These are phyloP conservation scores for Trichoderma asperellum DNA, from an alignment of 2,329 filamentous ascomycete species.

Conservation along the genomic window DNA sequence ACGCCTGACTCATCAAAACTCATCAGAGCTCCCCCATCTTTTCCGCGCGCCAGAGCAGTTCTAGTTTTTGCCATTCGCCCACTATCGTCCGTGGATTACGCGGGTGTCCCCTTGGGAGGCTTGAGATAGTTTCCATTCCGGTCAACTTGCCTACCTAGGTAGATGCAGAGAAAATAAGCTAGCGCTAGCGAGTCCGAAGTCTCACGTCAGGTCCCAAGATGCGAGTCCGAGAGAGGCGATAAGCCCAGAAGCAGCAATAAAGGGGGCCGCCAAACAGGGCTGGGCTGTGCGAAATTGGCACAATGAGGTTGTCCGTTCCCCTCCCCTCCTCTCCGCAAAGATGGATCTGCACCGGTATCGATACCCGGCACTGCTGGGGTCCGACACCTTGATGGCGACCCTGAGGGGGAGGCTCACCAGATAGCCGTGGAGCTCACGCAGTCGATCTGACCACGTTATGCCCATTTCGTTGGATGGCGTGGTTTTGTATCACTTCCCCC, in stretches of 20 bases:
- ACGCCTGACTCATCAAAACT: neutral
- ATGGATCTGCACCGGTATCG: slow-evolving; percentile 4
- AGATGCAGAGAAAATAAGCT: neutral
- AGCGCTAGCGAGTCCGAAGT: neutral
- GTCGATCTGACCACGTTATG: neutral
- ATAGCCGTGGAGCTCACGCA: neutral
- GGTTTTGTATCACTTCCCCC: neutral
- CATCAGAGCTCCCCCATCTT: neutral
- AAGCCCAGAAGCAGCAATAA: neutral
- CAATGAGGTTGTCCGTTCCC: no score
- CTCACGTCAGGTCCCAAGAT: slow-evolving; percentile 15
- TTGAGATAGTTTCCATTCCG: neutral
- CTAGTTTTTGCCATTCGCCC: neutral
- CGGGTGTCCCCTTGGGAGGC: neutral
- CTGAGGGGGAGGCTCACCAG: slow-evolving; percentile 11
- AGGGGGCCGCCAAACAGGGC: neutral
- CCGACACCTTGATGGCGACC: neutral
- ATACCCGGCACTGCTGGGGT: neutral
- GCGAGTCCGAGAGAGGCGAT: neutral
- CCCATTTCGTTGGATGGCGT: neutral
- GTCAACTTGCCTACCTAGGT: neutral
- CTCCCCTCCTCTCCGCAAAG: neutral
- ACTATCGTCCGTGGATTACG: neutral
- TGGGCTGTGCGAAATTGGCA: neutral
- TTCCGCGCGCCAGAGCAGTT: neutral